Percentiles rank a stretch among this genome's conserved stretches.
Conservation (phyloP, 345 rosid genomes). For the Syzygium oleosum region DNA sequence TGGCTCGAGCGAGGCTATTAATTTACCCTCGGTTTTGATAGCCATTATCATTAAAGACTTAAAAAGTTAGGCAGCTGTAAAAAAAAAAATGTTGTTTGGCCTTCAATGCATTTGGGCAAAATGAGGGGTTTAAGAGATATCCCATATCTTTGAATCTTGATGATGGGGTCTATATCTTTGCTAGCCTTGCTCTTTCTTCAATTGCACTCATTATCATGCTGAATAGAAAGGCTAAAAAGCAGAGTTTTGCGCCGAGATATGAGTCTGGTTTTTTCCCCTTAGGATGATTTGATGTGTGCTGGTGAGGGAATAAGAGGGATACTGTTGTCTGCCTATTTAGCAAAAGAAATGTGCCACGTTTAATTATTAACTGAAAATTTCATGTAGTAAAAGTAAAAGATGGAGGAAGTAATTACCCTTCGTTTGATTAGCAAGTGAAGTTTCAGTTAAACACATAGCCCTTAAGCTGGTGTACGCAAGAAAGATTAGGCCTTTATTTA, state of each 20-base stretch:
- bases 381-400: background rate
- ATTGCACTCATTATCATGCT: constrained; percentile 2
- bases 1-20: background rate
- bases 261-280: background rate
- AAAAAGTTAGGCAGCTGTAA: background rate
- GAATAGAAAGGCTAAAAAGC: background rate
- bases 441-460: background rate
- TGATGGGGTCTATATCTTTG: background rate
- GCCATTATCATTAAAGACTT: background rate
- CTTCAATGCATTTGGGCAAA: background rate
- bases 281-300: background rate
- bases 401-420: background rate
- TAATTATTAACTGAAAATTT: background rate
- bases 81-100: background rate
- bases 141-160: background rate
- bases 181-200: background rate
- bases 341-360: background rate
- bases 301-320: background rate
- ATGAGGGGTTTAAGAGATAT: background rate
- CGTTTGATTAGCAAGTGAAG: background rate
- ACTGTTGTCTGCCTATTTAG: background rate
- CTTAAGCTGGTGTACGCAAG: background rate
- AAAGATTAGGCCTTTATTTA: background rate
- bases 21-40: background rate
- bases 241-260: background rate